Base-by-base conservation (phyloP, 2,329 filamentous ascomycete genomes). In the Epichloe festucae region DNA sequence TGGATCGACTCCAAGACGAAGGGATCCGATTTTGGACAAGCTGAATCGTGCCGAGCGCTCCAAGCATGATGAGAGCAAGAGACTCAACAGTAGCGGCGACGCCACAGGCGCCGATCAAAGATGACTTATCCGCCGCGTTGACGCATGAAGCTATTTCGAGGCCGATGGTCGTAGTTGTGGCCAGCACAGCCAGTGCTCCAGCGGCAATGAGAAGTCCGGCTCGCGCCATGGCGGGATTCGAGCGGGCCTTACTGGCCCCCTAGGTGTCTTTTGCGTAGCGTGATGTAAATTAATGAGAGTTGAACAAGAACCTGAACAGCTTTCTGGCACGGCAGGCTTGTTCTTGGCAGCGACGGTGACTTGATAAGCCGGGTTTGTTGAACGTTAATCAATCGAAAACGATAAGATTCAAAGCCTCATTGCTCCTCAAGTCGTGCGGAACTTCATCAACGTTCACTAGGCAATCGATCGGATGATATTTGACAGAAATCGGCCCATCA, bases 21-120 rank as follows among this genome's bases (percentile, higher is more conserved):
- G 58, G 49, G 8, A 58, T 57, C n/a, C 60, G 55, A 5, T 56
- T 52, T 14, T 46, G 47, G 5, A 59, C 53, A 49, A 55, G 38
- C 42, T 58, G 60, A 21, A 70, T 63, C 59, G 58, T 75, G 67
- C 48, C 70, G 56, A 52, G 55, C 57, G 60, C 64, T 38, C 53
- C 55, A 2, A 63, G 34, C n/a, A 57, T 52, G 21, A 61, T 44
- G 4, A 67, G 53, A 15, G 59, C 56, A 11, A 61, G 41, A n/a
- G 55, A 59, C 51, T 68, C 59, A 8, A 67, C 56, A 15, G 57
- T 56, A 39, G 60, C 56, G n/a, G 65, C 60, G 6, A 62, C 53
- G 27, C 59, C 58, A 7, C 62, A 60, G 21, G 62, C 49, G 34
- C 39, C 49, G 49, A 36, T 49, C 45, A 45, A 53, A 38, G 36